Base-by-base conservation (phyloP, 257 asterid species). In the Lavandula angustifolia region DNA sequence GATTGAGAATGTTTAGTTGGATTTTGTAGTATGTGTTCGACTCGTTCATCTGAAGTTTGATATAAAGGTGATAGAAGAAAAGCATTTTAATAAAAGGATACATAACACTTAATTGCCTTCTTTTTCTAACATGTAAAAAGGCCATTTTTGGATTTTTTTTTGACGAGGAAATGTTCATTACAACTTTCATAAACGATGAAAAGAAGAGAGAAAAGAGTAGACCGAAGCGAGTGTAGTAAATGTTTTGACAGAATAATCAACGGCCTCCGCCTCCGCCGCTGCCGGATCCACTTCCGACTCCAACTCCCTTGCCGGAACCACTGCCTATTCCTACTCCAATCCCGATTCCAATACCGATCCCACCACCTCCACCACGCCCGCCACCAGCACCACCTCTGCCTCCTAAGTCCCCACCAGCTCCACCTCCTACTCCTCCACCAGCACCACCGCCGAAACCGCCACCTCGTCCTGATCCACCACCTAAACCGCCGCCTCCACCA, bases 401-500 rank as follows among this genome's bases (percentile, higher is more conserved):
- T 33, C 82, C 81, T 0, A 48, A 22, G 2, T 78, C 80, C 0
- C 75, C 71, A n/a, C 81, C 81, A 0, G 34, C 32, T 0, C 77
- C 79, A 2, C 73, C 69, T 7, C 81, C 81, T 0, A 14, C 14
- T 0, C 77, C 79, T 0, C 75, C 79, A 18, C 76, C 77, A 3
- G 37, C 68, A 5, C 77, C 77, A 7, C 73, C 77, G 0, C 81
- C 81, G 3, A 64, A 35, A 1, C 83, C 82, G 5, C 71, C 80
- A 1, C 84, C 84, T 34, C 50, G 72, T 31, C 84, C 81, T 0
- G 73, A 58, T 1, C 83, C 80, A 33, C 80, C 80, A 14, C 80
- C 83, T 31, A 66, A 57, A 10, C 83, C 83, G 2, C 74, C 80
- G 8, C 73, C 78, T 0, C 79, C 79, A 0, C 78, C 82, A 0